phyloP scores from a whole-genome alignment of 148 eudicot species.

The Cornus kousa region DNA sequence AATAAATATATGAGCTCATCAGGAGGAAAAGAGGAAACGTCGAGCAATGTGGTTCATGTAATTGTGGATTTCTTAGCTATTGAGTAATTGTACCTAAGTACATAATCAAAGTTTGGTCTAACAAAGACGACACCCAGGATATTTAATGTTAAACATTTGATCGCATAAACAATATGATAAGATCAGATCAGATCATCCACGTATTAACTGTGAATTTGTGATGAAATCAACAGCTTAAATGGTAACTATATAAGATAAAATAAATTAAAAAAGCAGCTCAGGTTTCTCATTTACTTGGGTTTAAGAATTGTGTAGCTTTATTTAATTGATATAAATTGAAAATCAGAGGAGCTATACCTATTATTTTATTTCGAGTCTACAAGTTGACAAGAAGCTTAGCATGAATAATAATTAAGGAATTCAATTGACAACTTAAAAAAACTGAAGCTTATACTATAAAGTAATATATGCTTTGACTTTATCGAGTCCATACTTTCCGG shows the following conservation, averaged over 20 bases:
- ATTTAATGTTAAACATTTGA: too few relatives aligned
- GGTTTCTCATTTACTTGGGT: neutral
- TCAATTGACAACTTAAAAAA: neutral
- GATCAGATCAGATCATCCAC: neutral
- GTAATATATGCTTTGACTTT: neutral
- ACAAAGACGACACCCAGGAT: too few relatives aligned
- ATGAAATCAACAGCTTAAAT: neutral
- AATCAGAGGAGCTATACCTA: neutral
- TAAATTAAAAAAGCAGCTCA: neutral
- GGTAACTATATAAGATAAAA: too few relatives aligned
- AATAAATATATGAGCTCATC: neutral
- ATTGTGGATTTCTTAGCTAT: neutral
- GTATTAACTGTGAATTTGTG: neutral
- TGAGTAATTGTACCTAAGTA: neutral
- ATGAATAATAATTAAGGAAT: neutral
- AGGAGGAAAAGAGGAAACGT: neutral
- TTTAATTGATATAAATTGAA: neutral
- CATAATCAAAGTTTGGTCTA: neutral
- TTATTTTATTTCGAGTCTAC: neutral
- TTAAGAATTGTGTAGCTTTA: neutral
- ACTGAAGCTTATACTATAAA: neutral
- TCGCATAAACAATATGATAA: too few relatives aligned
- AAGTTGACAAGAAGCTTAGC: too few relatives aligned
- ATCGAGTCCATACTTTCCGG: constrained; percentile 53
- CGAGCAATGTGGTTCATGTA: neutral